Base-by-base conservation (phyloP, 1,284 basidiomycete genomes). In the Fomitopsis palustris region DNA sequence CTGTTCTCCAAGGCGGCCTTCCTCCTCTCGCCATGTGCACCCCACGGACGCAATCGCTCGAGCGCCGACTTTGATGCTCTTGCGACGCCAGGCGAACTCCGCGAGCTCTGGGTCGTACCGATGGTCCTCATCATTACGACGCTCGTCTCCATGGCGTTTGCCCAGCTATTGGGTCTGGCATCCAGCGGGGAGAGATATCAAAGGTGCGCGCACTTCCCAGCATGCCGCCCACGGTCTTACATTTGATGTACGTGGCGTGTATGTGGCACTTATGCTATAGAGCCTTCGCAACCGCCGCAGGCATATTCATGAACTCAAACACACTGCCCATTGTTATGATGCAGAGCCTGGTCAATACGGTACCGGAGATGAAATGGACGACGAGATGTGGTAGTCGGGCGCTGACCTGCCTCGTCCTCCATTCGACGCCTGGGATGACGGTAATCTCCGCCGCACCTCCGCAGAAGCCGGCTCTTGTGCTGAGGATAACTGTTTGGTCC, bases 1-100 rank as follows among this genome's bases (percentile, higher is more conserved):
- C 79, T 97, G 31, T 96, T 96, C 75, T 94, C 92, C 41, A 98
- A 97, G 78, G 94, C 96, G 21, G 90, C 93, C 0, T 91, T 92
- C 72, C 88, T 86, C 72, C 74, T 90, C 23, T 83, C 86, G 0
- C 88, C 88, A 70, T 82, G 88, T 82, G 65, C 29, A 79, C 67
- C 19, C 4, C 27, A 4, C 39, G 41, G 35, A 37, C 12, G 3
- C 35, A 37, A 43, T 43, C 14, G 3, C 41, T 4, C 19, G 41
- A 17, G 19, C 10, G 41, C 35, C 7, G 41, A n/a, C 41, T 8
- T 21, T 21, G 41, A 19, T 19, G 41, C 23, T 14, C n/a, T 21
- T 3, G 12, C 2, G n/a, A 6, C 16, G 17, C n/a, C 57, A 80
- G 87, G 82, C 42, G 94, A 95, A 77, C 77, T 96, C 14, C 82